Base-by-base conservation (phyloP, 106 monocot species). In the Cymbidium sinense region DNA sequence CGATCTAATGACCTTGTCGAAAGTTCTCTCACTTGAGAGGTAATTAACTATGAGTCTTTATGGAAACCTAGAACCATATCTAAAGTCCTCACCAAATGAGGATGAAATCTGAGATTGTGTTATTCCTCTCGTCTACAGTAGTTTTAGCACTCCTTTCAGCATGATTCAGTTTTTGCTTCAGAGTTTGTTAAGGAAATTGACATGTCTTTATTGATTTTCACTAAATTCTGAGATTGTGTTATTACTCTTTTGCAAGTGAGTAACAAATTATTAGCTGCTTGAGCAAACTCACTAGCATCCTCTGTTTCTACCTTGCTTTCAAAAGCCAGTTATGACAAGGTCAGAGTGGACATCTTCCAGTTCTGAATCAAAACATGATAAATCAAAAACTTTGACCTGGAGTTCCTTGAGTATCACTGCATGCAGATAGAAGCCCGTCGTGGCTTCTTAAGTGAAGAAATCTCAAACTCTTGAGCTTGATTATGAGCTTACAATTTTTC, bases 401-500 rank as follows among this genome's bases (percentile, higher is more conserved):
- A 95, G 71, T 67, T 70, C 77, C 80, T 83, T 72, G 34, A 80
- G 88, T 76, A 77, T 81, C 75, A 52, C 64, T 58, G 70, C 87
- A 91, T 83, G 84, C 83, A 76, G 87, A 83, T 41, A 85, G 58
- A 61, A 93, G 86, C 13, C 3, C n/a, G n/a, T 51, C 70, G 10
- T 75, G 54, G 81, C n/a, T 7, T 93, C 23, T 87, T 75, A 75
- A 91, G 67, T 43, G 70, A 81, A 36, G 71, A 70, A 54, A 88
- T 82, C 81, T 88, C 82, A 71, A 58, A 52, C 76, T 84, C 88
- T 87, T 85, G 84, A 73, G 78, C 79, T 76, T 88, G 69, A 52
- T 77, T 84, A 61, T 82, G 43, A 61, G 50, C 82, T 79, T 98
- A 90, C 79, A 92, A 78, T 21, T 81, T 81, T 51, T 78, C 54